Conservation (phyloP, 306 rosid genomes). For the Crotalaria pallida region DNA sequence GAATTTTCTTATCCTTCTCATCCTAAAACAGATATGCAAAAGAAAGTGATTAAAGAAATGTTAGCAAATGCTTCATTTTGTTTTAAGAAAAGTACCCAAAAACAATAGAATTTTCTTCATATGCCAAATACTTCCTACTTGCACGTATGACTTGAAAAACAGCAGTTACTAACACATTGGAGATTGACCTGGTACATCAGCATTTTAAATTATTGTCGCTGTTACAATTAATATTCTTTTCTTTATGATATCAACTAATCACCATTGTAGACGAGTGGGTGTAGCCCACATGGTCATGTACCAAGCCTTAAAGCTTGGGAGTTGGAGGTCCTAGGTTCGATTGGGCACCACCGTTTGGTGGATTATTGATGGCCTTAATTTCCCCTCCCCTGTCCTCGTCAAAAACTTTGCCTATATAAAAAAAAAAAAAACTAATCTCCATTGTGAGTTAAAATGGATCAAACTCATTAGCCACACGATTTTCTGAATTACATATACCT, state of each 20-base stretch:
- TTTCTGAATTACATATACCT: too few relatives aligned
- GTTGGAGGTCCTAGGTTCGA: too few relatives aligned
- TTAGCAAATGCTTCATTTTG: not conserved
- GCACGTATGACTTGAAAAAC: not conserved
- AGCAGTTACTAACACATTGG: not conserved
- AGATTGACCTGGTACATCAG: not conserved
- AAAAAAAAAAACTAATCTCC: too few relatives aligned
- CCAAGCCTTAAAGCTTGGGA: too few relatives aligned
- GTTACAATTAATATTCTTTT: not conserved
- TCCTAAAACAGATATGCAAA: constrained; percentile 44
- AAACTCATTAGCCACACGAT: too few relatives aligned
- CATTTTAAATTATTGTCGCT: not conserved
- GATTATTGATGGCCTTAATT: too few relatives aligned
- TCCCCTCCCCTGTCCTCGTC: too few relatives aligned
- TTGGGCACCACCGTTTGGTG: too few relatives aligned
- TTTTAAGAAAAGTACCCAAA: not conserved
- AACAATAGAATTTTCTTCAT: not conserved
- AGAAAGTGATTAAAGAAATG: constrained; percentile 7
- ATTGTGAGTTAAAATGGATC: too few relatives aligned
- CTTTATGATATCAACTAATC: not conserved
- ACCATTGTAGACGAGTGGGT: not conserved
- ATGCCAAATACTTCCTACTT: not conserved
- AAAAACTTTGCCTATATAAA: too few relatives aligned
- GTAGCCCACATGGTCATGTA: too few relatives aligned
- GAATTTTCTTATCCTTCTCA: constrained; percentile 88